Conservation (phyloP, 75 land plant genomes). For the Cupressus sempervirens region DNA sequence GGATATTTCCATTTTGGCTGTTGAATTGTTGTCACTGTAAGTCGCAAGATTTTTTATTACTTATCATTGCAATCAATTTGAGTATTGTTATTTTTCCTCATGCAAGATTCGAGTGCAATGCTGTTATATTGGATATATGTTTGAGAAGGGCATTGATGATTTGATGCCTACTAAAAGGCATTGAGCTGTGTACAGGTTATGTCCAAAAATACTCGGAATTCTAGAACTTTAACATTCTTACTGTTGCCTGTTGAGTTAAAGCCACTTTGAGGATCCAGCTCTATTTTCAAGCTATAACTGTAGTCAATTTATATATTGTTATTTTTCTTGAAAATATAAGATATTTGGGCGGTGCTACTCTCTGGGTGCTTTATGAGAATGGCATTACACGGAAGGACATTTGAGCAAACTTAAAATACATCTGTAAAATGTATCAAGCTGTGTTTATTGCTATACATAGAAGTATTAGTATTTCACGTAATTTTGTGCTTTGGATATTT, state of each 20-base stretch:
- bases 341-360: not conserved
- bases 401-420: not conserved
- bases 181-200: not conserved
- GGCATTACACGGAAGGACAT: not conserved
- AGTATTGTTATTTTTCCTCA: not conserved
- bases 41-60: not conserved
- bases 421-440: not conserved
- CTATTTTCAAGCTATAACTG: not conserved
- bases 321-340: not conserved
- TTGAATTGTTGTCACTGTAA: not conserved
- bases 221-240: not conserved
- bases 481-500: not conserved
- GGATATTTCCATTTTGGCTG: not conserved
- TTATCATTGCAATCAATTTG: not conserved
- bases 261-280: not conserved
- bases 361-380: not conserved
- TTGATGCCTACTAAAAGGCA: not conserved
- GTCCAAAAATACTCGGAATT: not conserved
- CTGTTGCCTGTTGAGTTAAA: slow-evolving; percentile 3
- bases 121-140: not conserved
- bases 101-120: not conserved
- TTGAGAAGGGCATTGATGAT: not conserved
- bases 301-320: not conserved
- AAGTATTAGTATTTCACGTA: not conserved
- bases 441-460: not conserved